Base-by-base conservation (phyloP, 1,284 basidiomycete genomes). In the Trametes polyzona region DNA sequence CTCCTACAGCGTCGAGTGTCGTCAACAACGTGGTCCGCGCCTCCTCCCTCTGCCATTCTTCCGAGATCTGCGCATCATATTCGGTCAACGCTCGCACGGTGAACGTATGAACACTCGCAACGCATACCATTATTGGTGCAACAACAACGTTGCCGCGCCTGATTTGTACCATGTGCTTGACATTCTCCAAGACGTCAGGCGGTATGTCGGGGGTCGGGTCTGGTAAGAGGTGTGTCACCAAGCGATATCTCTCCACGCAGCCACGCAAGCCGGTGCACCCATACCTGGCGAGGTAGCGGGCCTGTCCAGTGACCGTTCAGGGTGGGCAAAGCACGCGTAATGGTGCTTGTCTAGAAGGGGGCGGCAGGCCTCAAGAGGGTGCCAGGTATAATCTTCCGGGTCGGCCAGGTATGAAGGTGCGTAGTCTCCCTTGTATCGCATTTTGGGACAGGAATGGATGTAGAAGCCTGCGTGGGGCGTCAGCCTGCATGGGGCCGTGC, bases 381-480 rank as follows among this genome's bases (percentile, higher is more conserved):
- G 82, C 86, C 92, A 96, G 2, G 77, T 77, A 66, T 91, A 90
- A 1, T 87, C 88, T 68, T 89, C 91, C 84, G 95, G 93, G 73
- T 99, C 96, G 12, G 90, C 84, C 7, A 99, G 80, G 67, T 85
- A 93, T 4, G 93, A 95, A 0, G 97, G 96, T 0, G 78, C 71
- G 65, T 96, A 99, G 52, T 96, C 92, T 23, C 88, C 95, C 73
- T 99, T 99, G 76, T 99, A 99, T 57, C 82, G 81, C 97, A 99
- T 99, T 75, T 99, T 99, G 52, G 78, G 84, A 67, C 96, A 99
- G 0, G 88, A 87, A 64, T 96, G 84, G 48, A 98, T 90, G 73
- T 97, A 98, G 72, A 87, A 97, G 3, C 95, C 95, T 96, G 62
- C 27, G 17, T 2, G n/a, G 39, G 12, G 39, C 21, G 32, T 24